Evolutionary conservation across 768 basidiomycete species (phyloP).

Genomic region (Dictyophora rubrovolvata): DNA sequence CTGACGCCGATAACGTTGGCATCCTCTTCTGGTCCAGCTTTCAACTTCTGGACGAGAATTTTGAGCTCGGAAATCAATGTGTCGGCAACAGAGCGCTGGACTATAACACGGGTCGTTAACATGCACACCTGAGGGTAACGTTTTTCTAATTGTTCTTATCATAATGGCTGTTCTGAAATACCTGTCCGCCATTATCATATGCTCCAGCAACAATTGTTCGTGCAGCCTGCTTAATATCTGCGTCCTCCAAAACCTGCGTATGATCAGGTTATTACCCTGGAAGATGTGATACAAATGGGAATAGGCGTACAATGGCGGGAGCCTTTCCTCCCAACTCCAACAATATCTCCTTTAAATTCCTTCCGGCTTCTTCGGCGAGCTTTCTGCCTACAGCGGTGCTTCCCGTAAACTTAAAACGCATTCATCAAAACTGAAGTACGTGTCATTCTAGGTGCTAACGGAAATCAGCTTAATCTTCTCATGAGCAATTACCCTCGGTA

Average conservation of each 20-base stretch:
- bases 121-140: constrained; percentile 38
- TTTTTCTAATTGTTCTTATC: not conserved
- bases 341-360: constrained; percentile 44
- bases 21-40: constrained; percentile 27
- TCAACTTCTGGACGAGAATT: constrained; percentile 23
- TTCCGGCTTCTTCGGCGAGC: constrained; percentile 46
- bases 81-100: constrained; percentile 31
- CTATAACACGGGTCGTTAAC: constrained; percentile 47
- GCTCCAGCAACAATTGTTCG: constrained; percentile 36
- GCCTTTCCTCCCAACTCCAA: constrained; percentile 50
- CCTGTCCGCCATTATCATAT: constrained; percentile 33
- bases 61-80: constrained; percentile 27
- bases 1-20: constrained; percentile 31
- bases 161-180: not conserved
- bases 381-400: constrained; percentile 43
- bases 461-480: not conserved
- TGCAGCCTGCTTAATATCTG: constrained; percentile 43
- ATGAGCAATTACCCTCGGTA: constrained; percentile 45
- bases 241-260: constrained; percentile 38
- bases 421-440: not conserved
- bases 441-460: too few relatives aligned
- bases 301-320: constrained; percentile 33
- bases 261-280: not conserved
- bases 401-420: constrained; percentile 38
- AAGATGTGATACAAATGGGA: not conserved